Conservation (phyloP, 2,329 filamentous ascomycete species). For the Pyricularia sp. region DNA sequence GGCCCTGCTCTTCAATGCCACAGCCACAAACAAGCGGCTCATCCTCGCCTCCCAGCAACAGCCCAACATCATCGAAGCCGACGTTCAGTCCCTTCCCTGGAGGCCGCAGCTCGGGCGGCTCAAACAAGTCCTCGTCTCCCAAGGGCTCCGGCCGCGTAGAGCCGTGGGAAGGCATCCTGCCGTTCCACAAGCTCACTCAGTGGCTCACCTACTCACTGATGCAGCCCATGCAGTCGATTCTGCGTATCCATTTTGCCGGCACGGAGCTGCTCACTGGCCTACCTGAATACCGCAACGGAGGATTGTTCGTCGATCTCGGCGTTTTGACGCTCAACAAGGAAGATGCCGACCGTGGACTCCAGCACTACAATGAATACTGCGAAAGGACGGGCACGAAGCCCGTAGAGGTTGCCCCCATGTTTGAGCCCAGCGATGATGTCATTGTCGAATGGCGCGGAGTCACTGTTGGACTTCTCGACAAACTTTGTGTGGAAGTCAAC, state of each 20-base stretch:
- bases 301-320: conserved; percentile 53
- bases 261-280: conserved; percentile 53
- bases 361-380: conserved; percentile 53
- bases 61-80: conserved; percentile 23
- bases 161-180: conserved; percentile 68
- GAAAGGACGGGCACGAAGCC: conserved; percentile 58
- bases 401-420: conserved; percentile 47
- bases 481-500: conserved; percentile 40
- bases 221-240: conserved; percentile 48
- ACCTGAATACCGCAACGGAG: conserved; percentile 65
- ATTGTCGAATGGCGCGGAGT: conserved; percentile 58
- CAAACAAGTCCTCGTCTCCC: conserved; percentile 33
- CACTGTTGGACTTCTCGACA: conserved; percentile 51
- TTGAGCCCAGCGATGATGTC: conserved; percentile 49
- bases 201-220: conserved; percentile 68
- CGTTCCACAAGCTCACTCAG: conserved; percentile 54
- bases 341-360: conserved; percentile 30
- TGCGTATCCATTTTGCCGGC: conserved; percentile 42
- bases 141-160: conserved; percentile 48
- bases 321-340: conserved; percentile 41
- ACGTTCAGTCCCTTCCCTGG: conserved; percentile 38
- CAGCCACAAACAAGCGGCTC: conserved; percentile 26
- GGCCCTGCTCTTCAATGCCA: conserved; percentile 81
- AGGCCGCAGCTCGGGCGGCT: conserved; percentile 18
- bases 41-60: neutral